A percentile compares a stretch with the other conserved stretches of the same genome.
Conservation (phyloP, 2,329 filamentous ascomycete genomes). For the Pyricularia pennisetigena region DNA sequence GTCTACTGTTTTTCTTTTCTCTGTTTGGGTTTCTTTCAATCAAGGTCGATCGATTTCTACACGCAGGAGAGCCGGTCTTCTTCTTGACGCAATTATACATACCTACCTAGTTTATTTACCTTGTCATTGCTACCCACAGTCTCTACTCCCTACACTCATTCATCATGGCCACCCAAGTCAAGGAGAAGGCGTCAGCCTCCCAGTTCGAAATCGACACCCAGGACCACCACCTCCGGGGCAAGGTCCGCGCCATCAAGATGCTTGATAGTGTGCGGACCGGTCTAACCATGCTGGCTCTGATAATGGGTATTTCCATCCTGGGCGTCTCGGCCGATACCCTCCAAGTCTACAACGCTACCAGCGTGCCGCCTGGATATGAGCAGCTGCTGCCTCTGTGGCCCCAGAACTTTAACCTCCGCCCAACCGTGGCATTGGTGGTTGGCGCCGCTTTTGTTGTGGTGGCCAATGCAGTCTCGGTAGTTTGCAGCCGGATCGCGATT, state of each 20-base stretch:
- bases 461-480: conserved; percentile 35
- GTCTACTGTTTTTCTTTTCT: neutral
- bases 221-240: conserved; percentile 26
- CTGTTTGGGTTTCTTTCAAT: neutral
- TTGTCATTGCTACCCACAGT: neutral
- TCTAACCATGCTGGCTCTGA: conserved; percentile 38
- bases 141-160: neutral
- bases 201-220: conserved; percentile 38
- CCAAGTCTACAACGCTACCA: conserved; percentile 44
- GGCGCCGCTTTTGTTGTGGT: conserved; percentile 39
- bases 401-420: conserved; percentile 42
- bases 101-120: neutral
- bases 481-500: conserved; percentile 34
- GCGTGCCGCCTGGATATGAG: conserved; percentile 30
- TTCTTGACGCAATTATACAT: neutral
- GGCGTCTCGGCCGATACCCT: conserved; percentile 45
- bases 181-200: conserved; percentile 23
- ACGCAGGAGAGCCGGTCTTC: neutral
- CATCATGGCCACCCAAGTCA: neutral
- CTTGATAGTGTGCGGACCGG: conserved; percentile 35
- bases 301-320: conserved; percentile 40
- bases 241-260: conserved; percentile 26
- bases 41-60: neutral
- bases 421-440: conserved; percentile 43
- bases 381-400: conserved; percentile 48